These are phyloP conservation scores for Wakefieldia striispora DNA, from an alignment of 768 basidiomycete species.

Conservation along the genomic window DNA sequence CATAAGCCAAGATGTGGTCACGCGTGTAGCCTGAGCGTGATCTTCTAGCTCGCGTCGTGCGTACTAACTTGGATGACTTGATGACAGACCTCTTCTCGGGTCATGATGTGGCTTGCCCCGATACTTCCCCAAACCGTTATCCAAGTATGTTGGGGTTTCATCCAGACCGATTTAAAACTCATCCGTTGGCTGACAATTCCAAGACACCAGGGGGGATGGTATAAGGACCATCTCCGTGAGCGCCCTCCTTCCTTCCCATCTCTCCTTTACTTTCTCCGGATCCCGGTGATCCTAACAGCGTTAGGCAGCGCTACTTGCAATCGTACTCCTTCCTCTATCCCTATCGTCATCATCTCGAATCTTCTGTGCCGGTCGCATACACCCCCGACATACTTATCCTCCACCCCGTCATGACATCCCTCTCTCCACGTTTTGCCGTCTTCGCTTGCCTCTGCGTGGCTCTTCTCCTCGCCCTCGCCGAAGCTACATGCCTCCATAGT, in stretches of 20 bases:
- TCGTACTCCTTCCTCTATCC: slow-evolving; percentile 16
- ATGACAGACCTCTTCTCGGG: too few relatives aligned
- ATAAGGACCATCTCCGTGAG: slow-evolving; percentile 19
- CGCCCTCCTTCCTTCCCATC: slow-evolving; percentile 31
- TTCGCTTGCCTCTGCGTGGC: slow-evolving; percentile 46
- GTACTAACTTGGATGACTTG: too few relatives aligned
- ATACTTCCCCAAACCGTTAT: too few relatives aligned
- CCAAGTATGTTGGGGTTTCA: background rate
- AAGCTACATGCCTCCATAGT: slow-evolving; percentile 39
- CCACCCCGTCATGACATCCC: slow-evolving; percentile 44
- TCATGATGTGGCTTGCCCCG: too few relatives aligned
- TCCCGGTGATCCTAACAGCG: slow-evolving; percentile 52
- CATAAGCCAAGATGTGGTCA: too few relatives aligned
- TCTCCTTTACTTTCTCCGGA: slow-evolving; percentile 38
- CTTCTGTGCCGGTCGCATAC: slow-evolving; percentile 22
- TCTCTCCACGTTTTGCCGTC: slow-evolving; percentile 46
- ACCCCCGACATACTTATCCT: slow-evolving; percentile 17
- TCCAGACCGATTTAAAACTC: slow-evolving; percentile 7
- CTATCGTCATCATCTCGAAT: slow-evolving; percentile 20
- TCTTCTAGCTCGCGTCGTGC: too few relatives aligned
- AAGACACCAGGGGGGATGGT: slow-evolving; percentile 16
- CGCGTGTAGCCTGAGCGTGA: too few relatives aligned
- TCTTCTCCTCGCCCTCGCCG: slow-evolving; percentile 38
- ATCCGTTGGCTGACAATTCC: slow-evolving; percentile 17
- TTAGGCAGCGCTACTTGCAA: slow-evolving; percentile 12